Percentiles rank a stretch among this genome's conserved stretches.
Conservation (phyloP, 2,329 filamentous ascomycete genomes). For the Penicillium hesseltinei region DNA sequence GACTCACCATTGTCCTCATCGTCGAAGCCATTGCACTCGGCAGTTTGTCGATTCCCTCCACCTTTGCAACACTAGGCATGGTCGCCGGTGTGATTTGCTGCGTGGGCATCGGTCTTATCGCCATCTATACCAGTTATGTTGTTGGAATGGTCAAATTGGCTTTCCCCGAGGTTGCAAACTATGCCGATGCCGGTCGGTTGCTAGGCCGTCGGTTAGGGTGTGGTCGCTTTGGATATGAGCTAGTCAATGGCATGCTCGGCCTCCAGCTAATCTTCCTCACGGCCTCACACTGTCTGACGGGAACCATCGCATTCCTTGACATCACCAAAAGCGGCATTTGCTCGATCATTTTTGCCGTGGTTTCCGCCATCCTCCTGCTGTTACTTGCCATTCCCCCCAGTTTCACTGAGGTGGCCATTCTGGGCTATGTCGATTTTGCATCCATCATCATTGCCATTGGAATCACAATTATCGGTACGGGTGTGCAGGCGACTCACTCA, state of each 20-base stretch:
- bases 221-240: constrained; percentile 42
- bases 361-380: constrained; percentile 39
- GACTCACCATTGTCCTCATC: constrained; percentile 48
- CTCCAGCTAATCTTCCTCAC: constrained; percentile 44
- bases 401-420: constrained; percentile 36
- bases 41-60: constrained; percentile 44
- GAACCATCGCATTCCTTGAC: constrained; percentile 45
- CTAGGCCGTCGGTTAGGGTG: constrained; percentile 43
- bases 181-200: constrained; percentile 44
- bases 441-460: constrained; percentile 34
- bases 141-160: constrained; percentile 39
- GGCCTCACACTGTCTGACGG: constrained; percentile 47
- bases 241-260: constrained; percentile 43
- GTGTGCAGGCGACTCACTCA: constrained; percentile 22
- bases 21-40: constrained; percentile 51
- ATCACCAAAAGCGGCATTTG: constrained; percentile 41
- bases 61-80: constrained; percentile 47
- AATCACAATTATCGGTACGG: constrained; percentile 35
- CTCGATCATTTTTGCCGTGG: constrained; percentile 41
- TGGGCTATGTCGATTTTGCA: constrained; percentile 36
- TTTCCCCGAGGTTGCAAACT: constrained; percentile 42
- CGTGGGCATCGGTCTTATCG: constrained; percentile 38
- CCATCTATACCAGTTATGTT: constrained; percentile 44
- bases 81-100: constrained; percentile 44
- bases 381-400: constrained; percentile 31